These are phyloP conservation scores for Rhizopus microsporus DNA, from an alignment of 371 early-diverging fungal species.

Conservation along the genomic window DNA sequence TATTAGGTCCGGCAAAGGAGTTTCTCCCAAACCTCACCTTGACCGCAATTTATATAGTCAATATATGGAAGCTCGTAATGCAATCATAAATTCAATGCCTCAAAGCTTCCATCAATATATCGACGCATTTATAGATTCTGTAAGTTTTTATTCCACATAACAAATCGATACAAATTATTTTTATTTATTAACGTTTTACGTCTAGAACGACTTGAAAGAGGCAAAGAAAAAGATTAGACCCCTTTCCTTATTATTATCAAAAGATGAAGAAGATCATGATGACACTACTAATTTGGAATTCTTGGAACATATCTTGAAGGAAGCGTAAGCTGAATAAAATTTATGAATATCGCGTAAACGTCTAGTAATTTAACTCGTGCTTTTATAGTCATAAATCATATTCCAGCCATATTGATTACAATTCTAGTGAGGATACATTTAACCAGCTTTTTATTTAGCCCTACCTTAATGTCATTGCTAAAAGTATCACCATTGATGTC, in stretches of 20 bases:
- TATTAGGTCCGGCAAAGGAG: constrained; percentile 6
- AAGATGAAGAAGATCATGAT: constrained; percentile 1
- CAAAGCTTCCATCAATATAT: constrained; percentile 6
- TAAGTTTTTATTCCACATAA: constrained; percentile 4
- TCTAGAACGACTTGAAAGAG: constrained; percentile 6
- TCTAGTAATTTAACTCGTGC: constrained; percentile 7
- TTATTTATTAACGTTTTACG: constrained; percentile 1
- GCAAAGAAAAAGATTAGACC: constrained; percentile 5
- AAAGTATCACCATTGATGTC: constrained; percentile 4
- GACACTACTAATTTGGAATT: constrained; percentile 5
- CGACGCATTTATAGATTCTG: constrained; percentile 4
- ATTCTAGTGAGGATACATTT: constrained; percentile 13
- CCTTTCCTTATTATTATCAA: constrained; percentile 7
- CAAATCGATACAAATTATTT: constrained; percentile 5
- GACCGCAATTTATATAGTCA: constrained; percentile 5
- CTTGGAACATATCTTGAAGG: constrained; percentile 3
- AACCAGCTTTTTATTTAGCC: constrained; percentile 19
- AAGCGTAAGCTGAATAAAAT: constrained; percentile 2
- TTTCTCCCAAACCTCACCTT: constrained; percentile 4
- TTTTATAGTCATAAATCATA: constrained; percentile 19
- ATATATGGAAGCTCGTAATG: constrained; percentile 1
- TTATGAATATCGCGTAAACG: constrained; percentile 3
- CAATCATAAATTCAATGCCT: neutral
- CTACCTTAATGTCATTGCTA: constrained; percentile 1
- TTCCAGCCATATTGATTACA: constrained; percentile 8